These are phyloP conservation scores for Penicillium crystallinum DNA, from an alignment of 495 filamentous ascomycete species.

Conservation along the genomic window DNA sequence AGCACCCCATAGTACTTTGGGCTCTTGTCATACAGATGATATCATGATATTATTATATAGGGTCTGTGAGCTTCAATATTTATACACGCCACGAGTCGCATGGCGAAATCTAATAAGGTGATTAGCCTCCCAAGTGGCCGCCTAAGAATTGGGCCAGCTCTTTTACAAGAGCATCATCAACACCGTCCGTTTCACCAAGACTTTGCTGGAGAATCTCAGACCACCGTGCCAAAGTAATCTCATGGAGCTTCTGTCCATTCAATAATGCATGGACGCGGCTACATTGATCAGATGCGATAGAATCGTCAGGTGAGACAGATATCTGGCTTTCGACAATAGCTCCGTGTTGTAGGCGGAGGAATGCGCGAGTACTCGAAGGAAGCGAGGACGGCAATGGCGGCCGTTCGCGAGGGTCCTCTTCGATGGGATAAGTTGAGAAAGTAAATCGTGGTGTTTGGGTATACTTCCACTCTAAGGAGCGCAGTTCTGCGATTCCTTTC, in stretches of 20 bases:
- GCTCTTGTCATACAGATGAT: background rate
- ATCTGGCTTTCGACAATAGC: constrained; percentile 42
- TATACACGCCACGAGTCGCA: background rate
- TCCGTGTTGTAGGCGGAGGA: constrained; percentile 40
- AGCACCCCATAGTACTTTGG: background rate
- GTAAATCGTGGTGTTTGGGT: constrained; percentile 81
- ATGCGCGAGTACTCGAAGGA: constrained; percentile 35
- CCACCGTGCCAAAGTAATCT: constrained; percentile 34
- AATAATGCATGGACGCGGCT: constrained; percentile 31
- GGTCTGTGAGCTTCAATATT: background rate
- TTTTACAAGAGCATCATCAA: constrained; percentile 11
- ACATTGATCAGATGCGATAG: constrained; percentile 32
- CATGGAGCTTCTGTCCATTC: constrained; percentile 38
- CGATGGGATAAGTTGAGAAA: constrained; percentile 54
- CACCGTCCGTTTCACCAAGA: constrained; percentile 9
- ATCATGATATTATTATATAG: constrained; percentile 3
- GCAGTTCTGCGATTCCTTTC: constrained; percentile 58
- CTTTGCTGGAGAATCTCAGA: constrained; percentile 21
- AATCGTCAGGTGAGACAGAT: constrained; percentile 33
- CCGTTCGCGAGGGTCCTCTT: constrained; percentile 51
- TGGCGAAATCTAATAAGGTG: background rate
- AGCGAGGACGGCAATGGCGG: constrained; percentile 41
- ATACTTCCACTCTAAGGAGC: constrained; percentile 72
- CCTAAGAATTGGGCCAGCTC: constrained; percentile 17
- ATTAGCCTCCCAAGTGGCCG: constrained; percentile 15